Evolutionary conservation across 805 yeast species (phyloP).

Genomic region (Lachancea thermotolerans): DNA sequence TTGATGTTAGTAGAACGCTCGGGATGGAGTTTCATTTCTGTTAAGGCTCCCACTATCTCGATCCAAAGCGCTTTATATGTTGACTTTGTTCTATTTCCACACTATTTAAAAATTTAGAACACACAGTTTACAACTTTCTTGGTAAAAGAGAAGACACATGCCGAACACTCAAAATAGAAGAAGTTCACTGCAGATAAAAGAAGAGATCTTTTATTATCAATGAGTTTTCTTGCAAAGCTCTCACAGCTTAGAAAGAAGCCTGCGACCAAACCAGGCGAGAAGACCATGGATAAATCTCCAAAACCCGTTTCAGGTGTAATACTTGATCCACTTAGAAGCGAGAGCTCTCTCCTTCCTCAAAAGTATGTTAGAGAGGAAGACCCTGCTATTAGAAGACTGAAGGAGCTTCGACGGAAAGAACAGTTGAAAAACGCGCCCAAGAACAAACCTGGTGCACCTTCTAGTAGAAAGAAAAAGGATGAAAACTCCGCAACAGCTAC

Average conservation of each 20-base stretch:
- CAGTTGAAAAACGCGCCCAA: conserved; percentile 13
- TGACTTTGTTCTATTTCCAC: too few species aligned
- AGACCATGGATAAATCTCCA: background rate
- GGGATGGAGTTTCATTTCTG: too few species aligned
- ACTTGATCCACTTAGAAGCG: conserved; percentile 9
- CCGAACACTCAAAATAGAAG: background rate
- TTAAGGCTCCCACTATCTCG: too few species aligned
- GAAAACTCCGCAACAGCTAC: conserved; percentile 10
- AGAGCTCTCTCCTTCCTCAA: conserved; percentile 21
- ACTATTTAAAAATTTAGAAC: too few species aligned
- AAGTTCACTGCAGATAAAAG: background rate
- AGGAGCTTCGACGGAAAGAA: conserved; percentile 58
- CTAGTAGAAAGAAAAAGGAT: conserved; percentile 11
- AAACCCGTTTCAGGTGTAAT: background rate
- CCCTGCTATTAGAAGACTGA: conserved; percentile 64
- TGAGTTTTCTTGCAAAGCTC: conserved; percentile 31
- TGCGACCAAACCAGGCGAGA: conserved; percentile 2
- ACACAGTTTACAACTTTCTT: too few species aligned
- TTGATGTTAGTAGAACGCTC: too few species aligned
- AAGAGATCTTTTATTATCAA: conserved; percentile 1
- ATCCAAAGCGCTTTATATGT: too few species aligned
- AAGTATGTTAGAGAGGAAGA: conserved; percentile 39
- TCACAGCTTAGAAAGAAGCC: conserved; percentile 21
- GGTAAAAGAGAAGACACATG: too few species aligned
- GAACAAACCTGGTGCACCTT: conserved; percentile 3